Base-by-base conservation (phyloP, 1,284 basidiomycete genomes). In the Coniferiporia weirii region DNA sequence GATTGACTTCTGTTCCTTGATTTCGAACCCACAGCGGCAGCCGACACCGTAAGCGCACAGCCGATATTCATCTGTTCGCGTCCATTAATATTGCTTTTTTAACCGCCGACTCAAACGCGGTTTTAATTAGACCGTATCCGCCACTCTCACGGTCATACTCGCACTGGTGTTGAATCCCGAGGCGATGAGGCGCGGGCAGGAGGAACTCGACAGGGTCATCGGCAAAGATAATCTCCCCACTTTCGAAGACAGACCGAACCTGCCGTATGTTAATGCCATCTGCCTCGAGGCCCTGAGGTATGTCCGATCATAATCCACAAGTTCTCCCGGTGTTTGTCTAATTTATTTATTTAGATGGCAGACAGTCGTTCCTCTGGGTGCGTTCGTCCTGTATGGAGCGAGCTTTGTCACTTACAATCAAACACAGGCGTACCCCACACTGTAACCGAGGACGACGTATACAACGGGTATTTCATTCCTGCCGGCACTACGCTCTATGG, bases 401-500 rank as follows among this genome's bases (percentile, higher is more conserved):
- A n/a, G 7, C n/a, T n/a, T n/a, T 13, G 10, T 43, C 10, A n/a
- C n/a, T 13, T 13, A 43, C n/a, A n/a, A 13, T 8, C 7, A 12
- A n/a, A 43, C n/a, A 13, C 40, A 43, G 35, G 35, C 40, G 27
- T 61, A 8, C 50, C 60, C 15, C 61, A 62, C 44, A 40, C 47
- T 34, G 12, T 53, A n/a, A 53, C 51, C n/a, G 54, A 57, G 51
- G 63, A 65, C 35, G 63, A 65, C 44, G 54, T 47, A 36, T 66
- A 66, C 43, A 53, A 61, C 9, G 64, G 63, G 38, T 60, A 60
- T 51, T 51, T 48, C 45, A 65, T 66, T 50, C 66, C 66, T 6
- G 54, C 51, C 19, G 62, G 61, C 47, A 56, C 64, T 13, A 56
- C 57, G 13, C 57, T 66, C n/a, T 47, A 63, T 22, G 32, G 61